These are phyloP conservation scores for Biscutella laevigata DNA, from an alignment of 441 rosid species.

Conservation along the genomic window DNA sequence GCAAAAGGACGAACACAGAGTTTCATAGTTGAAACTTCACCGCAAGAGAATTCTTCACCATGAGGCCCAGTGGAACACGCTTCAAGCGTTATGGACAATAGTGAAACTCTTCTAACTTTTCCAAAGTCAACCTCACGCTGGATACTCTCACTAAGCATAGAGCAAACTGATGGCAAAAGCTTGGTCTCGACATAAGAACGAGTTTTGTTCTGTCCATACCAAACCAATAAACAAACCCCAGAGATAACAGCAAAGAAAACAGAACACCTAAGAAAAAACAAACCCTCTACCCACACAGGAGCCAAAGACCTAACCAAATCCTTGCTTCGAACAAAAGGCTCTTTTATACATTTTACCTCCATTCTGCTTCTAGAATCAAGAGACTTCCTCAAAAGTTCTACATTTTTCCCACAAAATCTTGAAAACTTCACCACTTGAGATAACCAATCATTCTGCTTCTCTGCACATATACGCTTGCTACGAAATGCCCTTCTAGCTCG, in stretches of 20 bases:
- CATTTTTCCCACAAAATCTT: constrained; percentile 56
- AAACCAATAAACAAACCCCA: constrained; percentile 77
- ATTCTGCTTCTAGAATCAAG: constrained; percentile 49
- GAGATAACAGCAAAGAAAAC: constrained; percentile 65
- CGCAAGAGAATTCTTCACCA: constrained; percentile 81
- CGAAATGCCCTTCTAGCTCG: constrained; percentile 30
- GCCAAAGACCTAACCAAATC: constrained; percentile 53
- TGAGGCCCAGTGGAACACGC: constrained; percentile 77
- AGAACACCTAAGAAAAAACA: constrained; percentile 69
- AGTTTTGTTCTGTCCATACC: constrained; percentile 85
- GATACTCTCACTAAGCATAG: constrained; percentile 61
- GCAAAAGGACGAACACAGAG: constrained; percentile 77
- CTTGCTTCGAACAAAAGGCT: constrained; percentile 56
- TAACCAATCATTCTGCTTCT: constrained; percentile 66
- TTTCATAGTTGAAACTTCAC: constrained; percentile 78
- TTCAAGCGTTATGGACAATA: constrained; percentile 82
- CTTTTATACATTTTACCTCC: constrained; percentile 52
- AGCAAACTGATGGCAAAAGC: constrained; percentile 88
- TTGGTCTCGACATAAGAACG: constrained; percentile 62
- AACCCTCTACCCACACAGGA: constrained; percentile 61
- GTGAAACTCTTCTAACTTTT: constrained; percentile 81
- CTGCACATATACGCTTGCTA: constrained; percentile 37
- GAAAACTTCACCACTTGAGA: constrained; percentile 56
- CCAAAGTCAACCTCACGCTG: constrained; percentile 86
- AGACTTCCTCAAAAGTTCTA: constrained; percentile 51